Percentiles rank a stretch among this genome's conserved stretches.
Conservation (phyloP, 805 yeast genomes). For the Peterozyma xylosa region DNA sequence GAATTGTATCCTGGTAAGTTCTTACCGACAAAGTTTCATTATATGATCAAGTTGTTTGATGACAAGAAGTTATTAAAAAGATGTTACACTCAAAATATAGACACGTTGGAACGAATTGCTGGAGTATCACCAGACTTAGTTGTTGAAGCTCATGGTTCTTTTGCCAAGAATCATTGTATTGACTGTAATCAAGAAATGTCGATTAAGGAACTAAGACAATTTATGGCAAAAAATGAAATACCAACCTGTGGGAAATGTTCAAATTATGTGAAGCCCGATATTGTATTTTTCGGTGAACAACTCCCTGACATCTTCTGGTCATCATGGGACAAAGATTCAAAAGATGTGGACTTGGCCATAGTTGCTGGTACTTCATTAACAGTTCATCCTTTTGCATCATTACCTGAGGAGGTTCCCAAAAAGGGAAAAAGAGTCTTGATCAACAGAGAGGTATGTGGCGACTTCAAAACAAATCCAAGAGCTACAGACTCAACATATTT, state of each 20-base stretch:
- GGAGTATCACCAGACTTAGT: conserved; percentile 60
- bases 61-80: conserved; percentile 56
- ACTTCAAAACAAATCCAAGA: conserved; percentile 46
- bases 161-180: conserved; percentile 78
- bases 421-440: conserved; percentile 53
- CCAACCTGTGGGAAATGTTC: conserved; percentile 57
- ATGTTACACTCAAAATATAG: conserved; percentile 89
- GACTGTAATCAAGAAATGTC: conserved; percentile 57
- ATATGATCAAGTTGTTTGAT: conserved; percentile 59
- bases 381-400: conserved; percentile 83
- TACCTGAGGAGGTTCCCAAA: conserved; percentile 58
- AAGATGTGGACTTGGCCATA: conserved; percentile 57
- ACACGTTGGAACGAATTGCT: conserved; percentile 81
- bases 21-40: conserved; percentile 77
- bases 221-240: conserved; percentile 30
- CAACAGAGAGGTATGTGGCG: conserved; percentile 76
- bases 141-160: conserved; percentile 94
- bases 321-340: conserved; percentile 51
- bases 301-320: conserved; percentile 68
- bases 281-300: conserved; percentile 90
- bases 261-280: conserved; percentile 86
- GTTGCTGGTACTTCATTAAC: conserved; percentile 91
- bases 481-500: conserved; percentile 52
- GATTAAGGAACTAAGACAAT: conserved; percentile 32
- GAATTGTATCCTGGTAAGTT: conserved; percentile 88